Conservation (phyloP, 176 grass and related monocot species). For the Raddia guianensis region DNA sequence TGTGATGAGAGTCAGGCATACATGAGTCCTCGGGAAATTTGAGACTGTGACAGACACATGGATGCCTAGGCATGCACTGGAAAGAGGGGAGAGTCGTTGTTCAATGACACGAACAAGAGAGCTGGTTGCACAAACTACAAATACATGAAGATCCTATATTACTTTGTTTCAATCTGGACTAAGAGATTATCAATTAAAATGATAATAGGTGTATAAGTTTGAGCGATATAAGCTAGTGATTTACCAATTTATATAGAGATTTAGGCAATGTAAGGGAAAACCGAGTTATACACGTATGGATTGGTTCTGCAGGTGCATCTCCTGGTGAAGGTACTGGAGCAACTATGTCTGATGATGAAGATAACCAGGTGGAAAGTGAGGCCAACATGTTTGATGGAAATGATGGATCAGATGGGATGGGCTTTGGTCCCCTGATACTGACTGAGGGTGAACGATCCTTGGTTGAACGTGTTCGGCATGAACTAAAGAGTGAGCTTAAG, state of each 20-base stretch:
- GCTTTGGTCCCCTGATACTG: conserved; percentile 85
- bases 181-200: neutral
- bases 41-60: neutral
- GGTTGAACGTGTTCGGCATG: conserved; percentile 86
- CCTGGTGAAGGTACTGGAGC: conserved; percentile 95
- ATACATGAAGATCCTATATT: neutral
- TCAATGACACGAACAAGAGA: neutral
- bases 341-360: conserved; percentile 98
- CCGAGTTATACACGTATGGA: conserved; percentile 16
- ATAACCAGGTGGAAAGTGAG: conserved; percentile 90
- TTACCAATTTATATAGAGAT: neutral
- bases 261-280: neutral
- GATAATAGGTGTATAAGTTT: neutral
- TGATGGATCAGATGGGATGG: conserved; percentile 82
- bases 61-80: neutral
- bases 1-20: neutral
- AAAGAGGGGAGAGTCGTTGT: neutral
- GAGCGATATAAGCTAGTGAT: neutral
- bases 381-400: conserved; percentile 74
- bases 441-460: conserved; percentile 95
- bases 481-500: conserved; percentile 93
- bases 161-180: neutral
- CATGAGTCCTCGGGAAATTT: neutral
- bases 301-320: conserved; percentile 74
- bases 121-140: neutral